Evolutionary conservation across 129 eudicot genomes (phyloP).

Genomic region (Ambrosia artemisiifolia): DNA sequence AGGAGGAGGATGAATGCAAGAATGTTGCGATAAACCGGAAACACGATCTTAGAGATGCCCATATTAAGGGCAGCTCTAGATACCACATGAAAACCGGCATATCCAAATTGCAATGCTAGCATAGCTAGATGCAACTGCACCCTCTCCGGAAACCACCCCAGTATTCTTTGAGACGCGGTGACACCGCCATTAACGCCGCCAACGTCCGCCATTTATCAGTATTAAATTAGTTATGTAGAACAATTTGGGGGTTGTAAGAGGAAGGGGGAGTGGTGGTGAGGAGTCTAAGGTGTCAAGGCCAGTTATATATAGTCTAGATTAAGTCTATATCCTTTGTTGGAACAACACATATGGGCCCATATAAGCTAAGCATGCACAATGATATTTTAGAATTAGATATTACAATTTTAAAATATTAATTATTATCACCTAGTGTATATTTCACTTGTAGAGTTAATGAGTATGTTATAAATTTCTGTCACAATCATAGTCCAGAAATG

Average conservation of each 20-base stretch:
- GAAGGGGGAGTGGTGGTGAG: slow-evolving; percentile 7
- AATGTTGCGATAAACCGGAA: slow-evolving; percentile 84
- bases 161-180: slow-evolving; percentile 17
- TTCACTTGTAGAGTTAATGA: neutral
- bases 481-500: neutral
- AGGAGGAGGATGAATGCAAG: slow-evolving; percentile 77
- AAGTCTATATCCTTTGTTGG: neutral
- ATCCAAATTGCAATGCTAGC: slow-evolving; percentile 89
- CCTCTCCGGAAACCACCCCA: slow-evolving; percentile 61
- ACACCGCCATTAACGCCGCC: slow-evolving; percentile 9
- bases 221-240: neutral
- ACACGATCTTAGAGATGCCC: slow-evolving; percentile 97
- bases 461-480: neutral
- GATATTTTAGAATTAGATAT: neutral
- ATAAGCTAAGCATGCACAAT: neutral
- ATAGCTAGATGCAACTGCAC: slow-evolving; percentile 82
- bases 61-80: slow-evolving; percentile 94
- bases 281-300: slow-evolving; percentile 7
- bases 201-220: slow-evolving; percentile 19
- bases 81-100: slow-evolving; percentile 95
- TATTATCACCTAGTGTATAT: neutral
- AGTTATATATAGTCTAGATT: slow-evolving; percentile 14
- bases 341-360: slow-evolving; percentile 11
- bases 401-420: neutral
- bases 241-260: neutral